Conservation (phyloP, 306 rosid genomes). For the Rubus parviflorus region DNA sequence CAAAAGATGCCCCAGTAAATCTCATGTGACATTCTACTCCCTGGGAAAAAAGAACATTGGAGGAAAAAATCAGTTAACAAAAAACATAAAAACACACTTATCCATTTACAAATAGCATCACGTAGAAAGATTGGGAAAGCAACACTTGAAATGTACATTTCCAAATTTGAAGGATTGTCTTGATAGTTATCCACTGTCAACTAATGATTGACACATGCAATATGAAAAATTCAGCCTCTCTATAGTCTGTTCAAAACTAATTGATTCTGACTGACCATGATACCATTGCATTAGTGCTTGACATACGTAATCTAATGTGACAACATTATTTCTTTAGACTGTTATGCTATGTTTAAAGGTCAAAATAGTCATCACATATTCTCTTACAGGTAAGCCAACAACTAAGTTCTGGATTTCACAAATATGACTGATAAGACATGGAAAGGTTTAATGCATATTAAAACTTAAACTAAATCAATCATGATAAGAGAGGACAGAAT, state of each 20-base stretch:
- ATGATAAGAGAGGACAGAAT: not conserved
- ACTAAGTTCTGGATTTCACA: slow-evolving; percentile 3
- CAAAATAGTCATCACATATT: not conserved
- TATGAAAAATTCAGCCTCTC: not conserved
- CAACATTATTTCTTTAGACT: not conserved
- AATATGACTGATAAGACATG: not conserved
- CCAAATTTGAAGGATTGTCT: not conserved
- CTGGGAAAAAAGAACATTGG: slow-evolving; percentile 21
- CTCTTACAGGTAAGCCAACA: not conserved
- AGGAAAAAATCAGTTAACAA: not conserved
- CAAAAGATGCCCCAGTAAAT: slow-evolving; percentile 15
- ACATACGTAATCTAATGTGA: not conserved
- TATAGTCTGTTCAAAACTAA: not conserved
- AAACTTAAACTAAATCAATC: not conserved
- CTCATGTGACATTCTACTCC: slow-evolving; percentile 29
- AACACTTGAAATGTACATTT: not conserved
- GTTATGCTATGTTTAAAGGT: not conserved
- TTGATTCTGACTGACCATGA: too few relatives aligned
- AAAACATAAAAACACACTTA: not conserved
- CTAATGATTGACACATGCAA: not conserved
- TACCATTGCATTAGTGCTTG: not conserved
- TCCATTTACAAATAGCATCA: not conserved
- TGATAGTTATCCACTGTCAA: not conserved
- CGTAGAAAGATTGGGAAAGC: not conserved
- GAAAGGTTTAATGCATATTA: not conserved